Evolutionary conservation across 2,329 filamentous ascomycete genomes (phyloP), one percentile per base, ranked within the genome.

Genomic region (Ascomycota sp.): DNA sequence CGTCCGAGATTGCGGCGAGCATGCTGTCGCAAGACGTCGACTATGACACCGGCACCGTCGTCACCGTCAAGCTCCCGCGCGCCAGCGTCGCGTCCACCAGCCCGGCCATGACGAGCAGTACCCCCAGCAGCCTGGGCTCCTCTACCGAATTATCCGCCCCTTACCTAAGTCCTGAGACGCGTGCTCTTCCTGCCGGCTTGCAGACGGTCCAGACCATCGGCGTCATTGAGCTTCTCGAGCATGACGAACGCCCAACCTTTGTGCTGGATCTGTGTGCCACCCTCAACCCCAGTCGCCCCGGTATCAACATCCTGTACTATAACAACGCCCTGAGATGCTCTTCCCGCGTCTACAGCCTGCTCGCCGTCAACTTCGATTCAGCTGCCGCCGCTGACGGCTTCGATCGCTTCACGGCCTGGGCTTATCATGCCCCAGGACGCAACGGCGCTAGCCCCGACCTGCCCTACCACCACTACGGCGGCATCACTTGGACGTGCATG

Each of bases 231-330:
- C 54, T 86, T 24, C 50, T 89, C 25, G 78, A 86, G 43, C 67
- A 77, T 38, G 80, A 89, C 45, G 68, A 75, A 29, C 60, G 80
- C 28, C 80, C 78, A 3, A 79, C 75, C 0, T 81, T 86, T 41
- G 63, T 86, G 25, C 58, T 86, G 22, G 78, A 86, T 41, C 51
- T 79, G 30, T 56, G 58, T 7, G 68, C 75, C 40, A 48, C 58
- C 2, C 47, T 53, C n/a, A 74, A 72, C 39, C 60, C 57, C 28
- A 54, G 52, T 15, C 54, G 61, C 1, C 61, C 62, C 0, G 57
- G 58, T 2, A 48, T 85, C 23, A 60, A 65, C 20, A 60, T 80
- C 7, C 40, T 80, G 0, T 85, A 77, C 45, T 64, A 66, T 20
- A 89, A 86, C 44, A 57, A 63, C 8, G 65, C 75, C 3, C 53